Conservation (phyloP, 208 protist genomes). For the Dictyostelium gargantuum region DNA sequence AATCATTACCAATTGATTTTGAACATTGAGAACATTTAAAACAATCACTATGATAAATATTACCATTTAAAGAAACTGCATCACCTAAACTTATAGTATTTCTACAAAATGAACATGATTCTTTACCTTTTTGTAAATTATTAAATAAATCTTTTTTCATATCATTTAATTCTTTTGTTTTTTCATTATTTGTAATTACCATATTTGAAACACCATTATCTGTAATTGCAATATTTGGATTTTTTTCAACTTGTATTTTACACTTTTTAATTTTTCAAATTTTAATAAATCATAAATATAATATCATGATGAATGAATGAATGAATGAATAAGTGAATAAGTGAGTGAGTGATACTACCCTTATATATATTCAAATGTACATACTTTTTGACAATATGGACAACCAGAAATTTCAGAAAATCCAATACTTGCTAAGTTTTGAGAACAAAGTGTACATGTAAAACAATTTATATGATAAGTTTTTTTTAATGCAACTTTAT, state of each 20-base stretch:
- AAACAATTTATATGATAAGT: neutral
- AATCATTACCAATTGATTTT: neutral
- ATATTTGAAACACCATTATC: neutral
- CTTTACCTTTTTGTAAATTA: constrained; percentile 50
- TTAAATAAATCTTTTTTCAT: neutral
- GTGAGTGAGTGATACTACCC: too few relatives aligned
- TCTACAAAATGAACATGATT: constrained; percentile 5
- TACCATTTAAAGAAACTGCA: neutral
- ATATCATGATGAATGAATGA: too few relatives aligned
- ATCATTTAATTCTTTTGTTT: neutral
- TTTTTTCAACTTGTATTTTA: neutral
- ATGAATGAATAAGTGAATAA: too few relatives aligned
- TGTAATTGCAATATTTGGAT: neutral
- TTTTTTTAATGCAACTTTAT: neutral
- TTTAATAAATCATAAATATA: neutral
- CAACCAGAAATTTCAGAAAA: neutral
- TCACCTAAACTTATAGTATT: neutral
- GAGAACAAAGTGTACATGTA: neutral
- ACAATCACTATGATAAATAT: constrained; percentile 8
- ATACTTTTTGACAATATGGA: constrained; percentile 28
- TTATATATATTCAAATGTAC: too few relatives aligned
- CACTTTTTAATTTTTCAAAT: neutral
- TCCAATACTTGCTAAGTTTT: neutral
- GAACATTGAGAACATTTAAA: neutral
- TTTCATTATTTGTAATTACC: neutral